phyloP scores from a whole-genome alignment of 2,329 filamentous ascomycete species.

The Xylariaceae sp. region DNA sequence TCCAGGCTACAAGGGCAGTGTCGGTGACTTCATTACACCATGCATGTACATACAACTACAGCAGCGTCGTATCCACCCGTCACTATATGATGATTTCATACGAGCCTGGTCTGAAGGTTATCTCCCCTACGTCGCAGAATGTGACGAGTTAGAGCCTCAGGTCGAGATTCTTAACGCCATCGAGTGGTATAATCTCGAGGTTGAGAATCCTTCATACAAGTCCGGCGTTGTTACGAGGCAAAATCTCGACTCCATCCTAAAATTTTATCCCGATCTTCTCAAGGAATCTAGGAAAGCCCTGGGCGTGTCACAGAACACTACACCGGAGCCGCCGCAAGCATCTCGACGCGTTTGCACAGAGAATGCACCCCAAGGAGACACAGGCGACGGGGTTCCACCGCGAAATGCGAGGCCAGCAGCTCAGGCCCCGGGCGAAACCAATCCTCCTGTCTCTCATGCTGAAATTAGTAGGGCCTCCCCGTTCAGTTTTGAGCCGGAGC shows the following conservation, averaged over 20 bases:
- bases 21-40: slow-evolving; percentile 22
- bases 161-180: slow-evolving; percentile 19
- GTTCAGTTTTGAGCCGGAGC: too few relatives aligned
- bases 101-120: slow-evolving; percentile 26
- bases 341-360: too few relatives aligned
- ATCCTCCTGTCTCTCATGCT: too few relatives aligned
- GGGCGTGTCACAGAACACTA: slow-evolving; percentile 6
- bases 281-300: slow-evolving; percentile 5
- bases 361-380: too few relatives aligned
- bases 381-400: too few relatives aligned
- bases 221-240: slow-evolving; percentile 21
- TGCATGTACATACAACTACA: slow-evolving; percentile 23
- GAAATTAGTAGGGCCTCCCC: too few relatives aligned
- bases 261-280: slow-evolving; percentile 20
- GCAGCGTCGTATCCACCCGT: slow-evolving; percentile 18
- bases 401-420: too few relatives aligned
- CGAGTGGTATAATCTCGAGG: slow-evolving; percentile 27
- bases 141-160: slow-evolving; percentile 15
- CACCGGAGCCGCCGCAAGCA: too few relatives aligned
- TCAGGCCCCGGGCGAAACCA: too few relatives aligned
- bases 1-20: slow-evolving; percentile 20
- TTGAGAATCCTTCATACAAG: slow-evolving; percentile 20
- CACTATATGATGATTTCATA: slow-evolving; percentile 28
- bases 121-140: slow-evolving; percentile 20
- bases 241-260: slow-evolving; percentile 21